Evolutionary conservation across 768 basidiomycete species (phyloP).

Genomic region (Lyophyllum semitale): DNA sequence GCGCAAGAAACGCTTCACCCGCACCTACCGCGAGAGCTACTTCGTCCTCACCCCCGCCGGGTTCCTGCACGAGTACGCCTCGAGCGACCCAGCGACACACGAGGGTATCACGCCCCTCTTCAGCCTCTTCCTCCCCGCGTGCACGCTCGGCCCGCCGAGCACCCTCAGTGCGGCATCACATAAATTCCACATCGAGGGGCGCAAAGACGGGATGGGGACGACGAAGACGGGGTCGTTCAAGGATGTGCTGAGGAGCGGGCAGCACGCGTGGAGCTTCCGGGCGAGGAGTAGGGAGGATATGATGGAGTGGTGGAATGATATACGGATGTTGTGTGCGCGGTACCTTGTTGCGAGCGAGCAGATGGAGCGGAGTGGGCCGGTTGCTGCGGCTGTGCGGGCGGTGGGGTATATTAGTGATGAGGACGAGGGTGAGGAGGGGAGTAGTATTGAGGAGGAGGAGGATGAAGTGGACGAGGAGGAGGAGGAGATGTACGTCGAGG

Average conservation of each 20-base stretch:
- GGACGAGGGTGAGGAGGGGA: constrained; percentile 54
- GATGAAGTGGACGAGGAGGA: constrained; percentile 50
- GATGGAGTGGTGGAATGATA: constrained; percentile 99
- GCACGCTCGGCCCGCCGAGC: constrained; percentile 93
- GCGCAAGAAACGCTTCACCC: constrained; percentile 94
- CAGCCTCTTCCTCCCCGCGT: constrained; percentile 89
- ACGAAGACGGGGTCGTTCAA: constrained; percentile 59
- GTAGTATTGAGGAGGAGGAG: constrained; percentile 42
- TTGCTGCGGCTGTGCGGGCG: constrained; percentile 87
- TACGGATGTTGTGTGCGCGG: constrained; percentile 88
- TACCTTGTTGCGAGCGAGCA: constrained; percentile 94
- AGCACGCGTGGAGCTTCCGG: constrained; percentile 84
- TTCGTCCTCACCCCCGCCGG: constrained; percentile 95
- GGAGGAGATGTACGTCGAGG: constrained; percentile 35
- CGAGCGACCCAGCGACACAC: constrained; percentile 65
- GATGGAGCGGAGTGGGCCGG: constrained; percentile 90
- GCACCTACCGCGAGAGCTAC: constrained; percentile 81
- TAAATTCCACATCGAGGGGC: constrained; percentile 97
- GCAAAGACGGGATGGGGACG: constrained; percentile 78
- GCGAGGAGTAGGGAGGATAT: constrained; percentile 90
- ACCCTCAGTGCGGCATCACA: constrained; percentile 66
- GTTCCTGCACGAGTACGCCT: constrained; percentile 89
- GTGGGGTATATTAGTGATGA: constrained; percentile 90
- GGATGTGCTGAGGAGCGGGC: constrained; percentile 29
- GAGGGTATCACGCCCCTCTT: constrained; percentile 67